Evolutionary conservation across 306 rosid genomes (phyloP).

Genomic region (Rosa rugosa): DNA sequence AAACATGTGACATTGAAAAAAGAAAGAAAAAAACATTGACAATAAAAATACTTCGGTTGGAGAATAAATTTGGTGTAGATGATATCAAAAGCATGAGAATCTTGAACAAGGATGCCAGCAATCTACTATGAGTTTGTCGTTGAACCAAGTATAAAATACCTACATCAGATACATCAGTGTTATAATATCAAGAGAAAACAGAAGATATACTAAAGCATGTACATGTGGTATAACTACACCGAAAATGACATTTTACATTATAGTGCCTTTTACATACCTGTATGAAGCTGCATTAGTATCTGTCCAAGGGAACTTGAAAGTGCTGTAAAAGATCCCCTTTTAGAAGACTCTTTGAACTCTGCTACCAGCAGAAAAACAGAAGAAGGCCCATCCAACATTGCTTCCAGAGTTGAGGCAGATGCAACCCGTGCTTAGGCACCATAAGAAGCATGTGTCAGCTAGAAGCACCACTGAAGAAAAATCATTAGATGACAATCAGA

Average conservation of each 20-base stretch:
- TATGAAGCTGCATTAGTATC: constrained; percentile 86
- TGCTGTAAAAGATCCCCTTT: constrained; percentile 84
- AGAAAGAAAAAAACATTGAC: neutral
- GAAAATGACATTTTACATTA: neutral
- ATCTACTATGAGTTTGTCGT: constrained; percentile 62
- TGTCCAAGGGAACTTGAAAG: constrained; percentile 91
- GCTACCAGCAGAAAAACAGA: constrained; percentile 84
- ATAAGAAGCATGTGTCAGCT: constrained; percentile 33
- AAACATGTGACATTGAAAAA: constrained; percentile 1
- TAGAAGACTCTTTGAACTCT: constrained; percentile 76
- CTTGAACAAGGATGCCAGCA: constrained; percentile 82
- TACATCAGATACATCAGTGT: constrained; percentile 30
- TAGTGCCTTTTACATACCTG: constrained; percentile 41
- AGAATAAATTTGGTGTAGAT: constrained; percentile 74
- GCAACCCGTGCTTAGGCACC: constrained; percentile 64
- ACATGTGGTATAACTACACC: neutral
- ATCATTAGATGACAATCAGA: constrained; percentile 4
- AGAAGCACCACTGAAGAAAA: constrained; percentile 17
- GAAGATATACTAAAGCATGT: constrained; percentile 11
- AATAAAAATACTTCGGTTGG: constrained; percentile 8
- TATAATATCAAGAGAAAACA: neutral
- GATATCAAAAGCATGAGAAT: constrained; percentile 75
- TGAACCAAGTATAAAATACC: constrained; percentile 75
- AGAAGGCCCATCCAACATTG: constrained; percentile 80
- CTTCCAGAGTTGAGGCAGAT: constrained; percentile 70